A percentile compares a stretch with the other conserved stretches of the same genome.
Evolutionary conservation across 345 rosid genomes (phyloP).

Genomic region (Bretschneidera sinensis): DNA sequence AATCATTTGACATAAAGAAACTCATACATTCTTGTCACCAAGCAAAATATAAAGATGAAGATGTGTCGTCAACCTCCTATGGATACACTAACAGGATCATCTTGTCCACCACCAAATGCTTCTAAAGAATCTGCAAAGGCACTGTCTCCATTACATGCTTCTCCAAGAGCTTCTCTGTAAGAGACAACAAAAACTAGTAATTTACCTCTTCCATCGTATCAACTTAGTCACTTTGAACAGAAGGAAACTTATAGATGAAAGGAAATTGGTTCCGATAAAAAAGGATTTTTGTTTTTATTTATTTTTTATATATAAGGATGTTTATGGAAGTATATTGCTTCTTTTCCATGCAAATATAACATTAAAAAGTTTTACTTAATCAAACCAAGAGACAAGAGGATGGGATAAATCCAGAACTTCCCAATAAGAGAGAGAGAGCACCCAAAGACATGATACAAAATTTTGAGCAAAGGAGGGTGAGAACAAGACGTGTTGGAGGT

Average conservation of each 20-base stretch:
- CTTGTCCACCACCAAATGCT: constrained; percentile 85
- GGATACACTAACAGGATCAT: constrained; percentile 77
- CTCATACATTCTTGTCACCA: neutral
- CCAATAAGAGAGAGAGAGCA: too few species aligned
- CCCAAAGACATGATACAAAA: too few species aligned
- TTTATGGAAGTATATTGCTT: neutral
- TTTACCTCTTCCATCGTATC: neutral
- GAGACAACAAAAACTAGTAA: neutral
- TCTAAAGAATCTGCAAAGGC: constrained; percentile 70
- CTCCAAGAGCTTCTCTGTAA: constrained; percentile 67
- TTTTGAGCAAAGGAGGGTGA: too few species aligned
- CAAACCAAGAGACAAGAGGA: too few species aligned
- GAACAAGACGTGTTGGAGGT: too few species aligned
- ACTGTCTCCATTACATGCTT: constrained; percentile 56
- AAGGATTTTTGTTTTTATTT: too few species aligned
- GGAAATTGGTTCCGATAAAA: too few species aligned
- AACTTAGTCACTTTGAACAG: neutral
- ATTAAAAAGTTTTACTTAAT: too few species aligned
- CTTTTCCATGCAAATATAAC: neutral
- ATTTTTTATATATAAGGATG: neutral
- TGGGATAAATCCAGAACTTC: too few species aligned
- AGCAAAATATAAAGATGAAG: constrained; percentile 9
- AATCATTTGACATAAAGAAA: neutral
- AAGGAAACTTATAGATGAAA: constrained; percentile 2
- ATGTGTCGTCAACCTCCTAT: constrained; percentile 63